Percentiles rank a stretch among this genome's conserved stretches.
Conservation (phyloP, 495 filamentous ascomycete species). For the Choiromyces venosus region DNA sequence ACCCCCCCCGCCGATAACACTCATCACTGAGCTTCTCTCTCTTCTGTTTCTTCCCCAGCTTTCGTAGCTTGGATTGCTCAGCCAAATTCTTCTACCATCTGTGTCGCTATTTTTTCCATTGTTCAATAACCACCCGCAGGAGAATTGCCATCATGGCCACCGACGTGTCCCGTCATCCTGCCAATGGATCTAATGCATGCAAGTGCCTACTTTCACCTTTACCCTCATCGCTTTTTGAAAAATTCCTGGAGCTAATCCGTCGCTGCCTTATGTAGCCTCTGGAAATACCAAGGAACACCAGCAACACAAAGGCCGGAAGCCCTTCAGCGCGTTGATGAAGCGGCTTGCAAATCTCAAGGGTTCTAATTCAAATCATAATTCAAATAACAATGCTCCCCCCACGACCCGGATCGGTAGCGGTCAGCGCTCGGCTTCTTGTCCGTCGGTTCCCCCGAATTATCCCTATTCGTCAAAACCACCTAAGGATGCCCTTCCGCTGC, state of each 20-base stretch:
- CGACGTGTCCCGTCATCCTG: slow-evolving; percentile 29
- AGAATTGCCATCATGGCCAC: slow-evolving; percentile 27
- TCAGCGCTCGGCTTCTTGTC: slow-evolving; percentile 17
- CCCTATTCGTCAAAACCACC: slow-evolving; percentile 22
- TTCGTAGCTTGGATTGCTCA: neutral
- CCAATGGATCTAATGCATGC: slow-evolving; percentile 3
- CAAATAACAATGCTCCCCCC: slow-evolving; percentile 6
- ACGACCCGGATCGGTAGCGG: slow-evolving; percentile 13
- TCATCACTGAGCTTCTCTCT: neutral
- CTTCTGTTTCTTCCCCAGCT: neutral
- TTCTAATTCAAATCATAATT: slow-evolving; percentile 11
- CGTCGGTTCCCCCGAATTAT: slow-evolving; percentile 19
- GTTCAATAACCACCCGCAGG: neutral
- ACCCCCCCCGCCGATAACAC: neutral
- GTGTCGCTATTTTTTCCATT: neutral
- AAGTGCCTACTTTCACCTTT: slow-evolving; percentile 9
- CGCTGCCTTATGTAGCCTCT: neutral
- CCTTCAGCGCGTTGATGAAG: slow-evolving; percentile 92
- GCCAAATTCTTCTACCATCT: neutral
- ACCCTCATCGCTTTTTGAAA: neutral
- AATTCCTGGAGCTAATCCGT: neutral
- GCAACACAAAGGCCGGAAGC: slow-evolving; percentile 63
- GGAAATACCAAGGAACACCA: slow-evolving; percentile 18
- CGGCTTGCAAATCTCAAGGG: slow-evolving; percentile 77
- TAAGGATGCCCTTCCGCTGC: slow-evolving; percentile 6